Conservation (phyloP, 2,329 filamentous ascomycete genomes). For the Sclerotinia nivalis region DNA sequence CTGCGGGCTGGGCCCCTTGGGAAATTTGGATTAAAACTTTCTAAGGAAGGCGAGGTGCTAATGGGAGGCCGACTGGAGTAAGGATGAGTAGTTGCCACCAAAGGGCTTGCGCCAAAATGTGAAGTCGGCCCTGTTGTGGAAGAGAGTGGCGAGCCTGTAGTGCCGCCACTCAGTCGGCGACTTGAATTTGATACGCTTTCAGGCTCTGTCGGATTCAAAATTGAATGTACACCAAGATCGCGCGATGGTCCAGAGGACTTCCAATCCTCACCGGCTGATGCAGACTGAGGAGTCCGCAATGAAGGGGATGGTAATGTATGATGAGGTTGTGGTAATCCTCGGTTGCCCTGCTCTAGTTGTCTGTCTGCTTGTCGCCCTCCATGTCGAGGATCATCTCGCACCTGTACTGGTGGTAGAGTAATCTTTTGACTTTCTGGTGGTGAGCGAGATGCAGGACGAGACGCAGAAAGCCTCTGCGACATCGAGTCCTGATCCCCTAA, state of each 20-base stretch:
- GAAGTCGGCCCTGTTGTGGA: conserved; percentile 26
- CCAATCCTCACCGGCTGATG: conserved; percentile 33
- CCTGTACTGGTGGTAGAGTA: conserved; percentile 40
- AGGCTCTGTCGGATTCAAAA: conserved; percentile 42
- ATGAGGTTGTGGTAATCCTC: conserved; percentile 28
- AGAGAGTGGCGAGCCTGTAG: conserved; percentile 34
- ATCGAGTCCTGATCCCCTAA: conserved; percentile 63
- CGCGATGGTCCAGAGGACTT: conserved; percentile 35
- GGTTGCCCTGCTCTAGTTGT: conserved; percentile 32
- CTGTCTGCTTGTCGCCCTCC: conserved; percentile 35
- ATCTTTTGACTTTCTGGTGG: conserved; percentile 41
- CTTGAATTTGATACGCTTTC: conserved; percentile 29
- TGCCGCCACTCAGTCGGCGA: conserved; percentile 32
- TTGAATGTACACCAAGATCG: conserved; percentile 42
- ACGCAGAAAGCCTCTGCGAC: conserved; percentile 61
- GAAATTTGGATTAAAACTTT: conserved; percentile 37
- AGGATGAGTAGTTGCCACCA: conserved; percentile 28
- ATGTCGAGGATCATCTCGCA: conserved; percentile 40
- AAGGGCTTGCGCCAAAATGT: conserved; percentile 36
- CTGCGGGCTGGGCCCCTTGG: conserved; percentile 29
- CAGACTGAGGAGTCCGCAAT: conserved; percentile 29
- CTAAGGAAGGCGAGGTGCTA: conserved; percentile 31
- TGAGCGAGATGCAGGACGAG: conserved; percentile 55
- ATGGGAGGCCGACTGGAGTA: conserved; percentile 32
- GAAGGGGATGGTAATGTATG: conserved; percentile 32